Evolutionary conservation across 495 filamentous ascomycete genomes (phyloP), one percentile per base, ranked within the genome.

Genomic region (Penicillium robsamsonii): DNA sequence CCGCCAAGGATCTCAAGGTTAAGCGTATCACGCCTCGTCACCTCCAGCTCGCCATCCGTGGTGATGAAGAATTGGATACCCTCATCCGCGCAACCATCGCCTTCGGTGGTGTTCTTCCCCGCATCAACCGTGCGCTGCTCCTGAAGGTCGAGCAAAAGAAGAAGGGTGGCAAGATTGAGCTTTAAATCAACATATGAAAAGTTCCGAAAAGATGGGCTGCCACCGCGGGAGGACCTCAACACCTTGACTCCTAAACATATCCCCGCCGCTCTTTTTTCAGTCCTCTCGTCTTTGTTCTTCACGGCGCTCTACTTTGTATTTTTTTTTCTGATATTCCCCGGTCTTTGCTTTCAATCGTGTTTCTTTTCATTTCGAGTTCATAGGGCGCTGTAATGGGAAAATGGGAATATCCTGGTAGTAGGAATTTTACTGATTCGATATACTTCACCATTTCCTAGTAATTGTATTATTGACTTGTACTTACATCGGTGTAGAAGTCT

Each of bases 61-160:
- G 94, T 68, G 94, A 98, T 72, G 94, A 98, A 79, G 94, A 98
- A 77, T 81, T 98, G 61, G 94, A 98, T 66, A 97, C 91, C 38
- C 81, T 98, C 31, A 97, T 97, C 71, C 89, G 95, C 63, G 94
- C 94, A 29, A 98, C 94, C 46, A 98, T 98, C 70, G 94, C 94
- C 55, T 97, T 95, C 60, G 94, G 94, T 77, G 94, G 94, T 87
- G 94, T 98, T 38, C 79, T 98, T 64, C 94, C 94, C 30, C 94
- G 96, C 73, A 98, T 98, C 89, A 97, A 98, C 79, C 89, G 94
- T 60, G 94, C 94, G 22, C 80, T 98, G 57, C 81, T 98, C 59
- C 83, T 97, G 68, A 98, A 98, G 87, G 95, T 97, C 50, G 95
- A 97, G 77, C 91, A 97, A 77, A 97, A 97, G 89, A 98, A 98